Base-by-base conservation (phyloP, 495 filamentous ascomycete species). In the Polyplosphaeria fusca region DNA sequence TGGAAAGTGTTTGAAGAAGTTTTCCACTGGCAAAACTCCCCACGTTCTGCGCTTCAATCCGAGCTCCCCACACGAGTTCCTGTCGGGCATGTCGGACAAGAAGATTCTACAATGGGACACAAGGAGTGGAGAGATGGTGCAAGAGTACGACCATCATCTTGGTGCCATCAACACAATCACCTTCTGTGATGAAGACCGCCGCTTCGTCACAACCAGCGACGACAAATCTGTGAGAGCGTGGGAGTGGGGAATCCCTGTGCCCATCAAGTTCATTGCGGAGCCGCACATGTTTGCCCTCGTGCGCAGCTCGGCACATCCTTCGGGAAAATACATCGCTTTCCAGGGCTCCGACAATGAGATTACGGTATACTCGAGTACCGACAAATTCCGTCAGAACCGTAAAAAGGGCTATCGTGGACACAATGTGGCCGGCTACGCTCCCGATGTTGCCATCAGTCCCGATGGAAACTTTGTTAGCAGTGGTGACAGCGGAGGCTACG, bases 41-140 rank as follows among this genome's bases (percentile, higher is more conserved):
- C 93, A 99, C 67, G 92, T 96, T 53, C 79, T 97, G 65, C 84
- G 85, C 59, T 96, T 96, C 82, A 92, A 96, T 72, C 92, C 92
- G 0, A 76, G 80, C 45, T 79, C 83, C 60, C 79, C 81, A 1
- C 85, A 92, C 66, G 91, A 96, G 71, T 99, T 99, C 76, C 74
- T 99, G 50, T 90, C 89, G 27, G 93, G 93, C 66, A 88, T 96
- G 86, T 90, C 87, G 18, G 93, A 99, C 74, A 97, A 98, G 73
- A 92, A 95, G 76, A 99, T 99, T 61, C 81, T 99, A 26, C 93
- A 99, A 67, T 99, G 95, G 73, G 93, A 99, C 69, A 91, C 86
- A 7, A 81, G 93, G 16, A 84, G 84, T 7, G 83, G 84, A 57
- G 86, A 94, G 63, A 76, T 91, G 37, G 87, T 95, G 35, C 93